Conservation (phyloP, 768 basidiomycete species). For the Boletus tomentosulus region DNA sequence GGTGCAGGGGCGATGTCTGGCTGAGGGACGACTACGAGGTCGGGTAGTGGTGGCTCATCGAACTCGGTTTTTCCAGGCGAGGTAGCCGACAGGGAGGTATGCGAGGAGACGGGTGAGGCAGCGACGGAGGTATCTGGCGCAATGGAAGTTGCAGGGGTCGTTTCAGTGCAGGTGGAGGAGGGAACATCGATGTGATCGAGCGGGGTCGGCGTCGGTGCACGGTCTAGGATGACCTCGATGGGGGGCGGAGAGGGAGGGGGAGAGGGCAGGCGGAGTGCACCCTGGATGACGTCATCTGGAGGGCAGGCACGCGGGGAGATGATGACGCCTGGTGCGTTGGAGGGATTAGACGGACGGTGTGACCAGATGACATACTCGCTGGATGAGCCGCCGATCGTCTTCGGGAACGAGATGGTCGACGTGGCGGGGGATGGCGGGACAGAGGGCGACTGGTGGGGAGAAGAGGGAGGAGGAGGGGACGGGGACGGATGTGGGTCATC, state of each 20-base stretch:
- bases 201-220: background rate
- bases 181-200: slow-evolving; percentile 34
- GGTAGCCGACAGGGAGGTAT: slow-evolving; percentile 50
- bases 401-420: slow-evolving; percentile 1
- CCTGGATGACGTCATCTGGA: slow-evolving; percentile 52
- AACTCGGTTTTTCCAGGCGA: slow-evolving; percentile 13
- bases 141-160: slow-evolving; percentile 47
- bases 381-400: background rate
- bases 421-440: slow-evolving; percentile 3
- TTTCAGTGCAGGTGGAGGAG: slow-evolving; percentile 45
- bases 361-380: slow-evolving; percentile 67
- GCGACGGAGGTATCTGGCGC: slow-evolving; percentile 45
- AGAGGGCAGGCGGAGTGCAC: slow-evolving; percentile 50
- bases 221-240: slow-evolving; percentile 9
- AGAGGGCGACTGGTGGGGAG: background rate
- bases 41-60: slow-evolving; percentile 11
- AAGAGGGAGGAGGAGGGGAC: slow-evolving; percentile 8
- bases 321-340: slow-evolving; percentile 63
- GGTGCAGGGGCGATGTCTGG: slow-evolving; percentile 5
- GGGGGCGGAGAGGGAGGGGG: slow-evolving; percentile 44
- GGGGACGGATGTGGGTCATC: slow-evolving; percentile 12
- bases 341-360: slow-evolving; percentile 61
- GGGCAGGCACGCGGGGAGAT: slow-evolving; percentile 63
- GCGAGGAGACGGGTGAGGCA: slow-evolving; percentile 56
- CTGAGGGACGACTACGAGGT: slow-evolving; percentile 10